Base-by-base conservation (phyloP, 441 rosid genomes). In the Hura crepitans region DNA sequence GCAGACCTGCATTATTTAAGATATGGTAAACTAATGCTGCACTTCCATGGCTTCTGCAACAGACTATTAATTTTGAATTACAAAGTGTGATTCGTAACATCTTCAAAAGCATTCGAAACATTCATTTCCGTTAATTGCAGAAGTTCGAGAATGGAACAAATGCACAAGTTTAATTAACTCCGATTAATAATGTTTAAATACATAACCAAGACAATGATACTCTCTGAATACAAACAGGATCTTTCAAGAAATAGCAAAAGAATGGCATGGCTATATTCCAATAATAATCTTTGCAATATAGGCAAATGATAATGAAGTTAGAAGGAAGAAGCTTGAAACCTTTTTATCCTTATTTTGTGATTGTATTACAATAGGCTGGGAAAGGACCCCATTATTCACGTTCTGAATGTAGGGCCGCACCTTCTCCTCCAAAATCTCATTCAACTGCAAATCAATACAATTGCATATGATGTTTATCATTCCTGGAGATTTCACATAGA, bases 381-480 rank as follows among this genome's bases (percentile, higher is more conserved):
- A 82, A 76, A 91, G 90, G 68, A 80, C 83, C 18, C 68, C 67
- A 23, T 62, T 82, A 66, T 78, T 80, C 0, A 72, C 69, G 33
- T 86, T 85, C 81, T 85, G 82, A 62, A 84, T 62, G 82, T 72
- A 88, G 4, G 96, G 97, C 39, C 79, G 83, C 62, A 89, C 90
- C 83, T 93, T 91, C 85, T 93, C 92, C 81, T 83, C 92, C 83
- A 93, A 74, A 85, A 89, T 80, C 72, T 91, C 88, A 68, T 86
- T 89, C 82, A 93, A 80, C 97, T 93, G 80, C 68, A 54, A 66
- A 66, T 11, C 70, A 65, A 74, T 42, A 59, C 65, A 46, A 65
- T 70, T 20, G 28, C 27, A 13, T 14, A 47, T 22, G 18, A 47
- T 33, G 49, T 20, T 53, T 13, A 18, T 20, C 46, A 45, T 33